Conservation (phyloP, 768 basidiomycete genomes). For the Boletus pseudo-olivaceus region DNA sequence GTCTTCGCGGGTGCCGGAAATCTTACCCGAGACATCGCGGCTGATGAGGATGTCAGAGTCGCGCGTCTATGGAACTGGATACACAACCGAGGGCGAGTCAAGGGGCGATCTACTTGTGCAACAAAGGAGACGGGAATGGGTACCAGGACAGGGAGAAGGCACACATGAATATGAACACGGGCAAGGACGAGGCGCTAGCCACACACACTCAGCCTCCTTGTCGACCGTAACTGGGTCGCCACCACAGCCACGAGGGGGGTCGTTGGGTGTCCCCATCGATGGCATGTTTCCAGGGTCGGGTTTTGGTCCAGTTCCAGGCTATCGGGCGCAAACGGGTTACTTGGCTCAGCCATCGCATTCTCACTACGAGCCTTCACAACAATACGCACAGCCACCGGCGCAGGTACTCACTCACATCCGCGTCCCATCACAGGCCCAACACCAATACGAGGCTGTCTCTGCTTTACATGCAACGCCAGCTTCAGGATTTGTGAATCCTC, state of each 20-base stretch:
- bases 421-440: slow-evolving; percentile 7
- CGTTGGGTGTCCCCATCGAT: background rate
- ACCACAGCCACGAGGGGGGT: slow-evolving; percentile 3
- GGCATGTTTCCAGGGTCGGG: background rate
- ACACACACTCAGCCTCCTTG: slow-evolving; percentile 23
- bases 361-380: slow-evolving; percentile 8
- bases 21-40: background rate
- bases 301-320: background rate
- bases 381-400: slow-evolving; percentile 7
- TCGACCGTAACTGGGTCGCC: slow-evolving; percentile 25
- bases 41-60: background rate
- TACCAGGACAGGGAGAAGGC: background rate
- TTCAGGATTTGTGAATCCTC: background rate
- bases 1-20: slow-evolving; percentile 10
- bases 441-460: slow-evolving; percentile 2
- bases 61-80: background rate
- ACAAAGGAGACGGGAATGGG: background rate
- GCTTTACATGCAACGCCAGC: background rate
- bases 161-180: background rate
- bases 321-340: slow-evolving; percentile 1
- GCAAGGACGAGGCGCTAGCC: background rate
- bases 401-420: background rate
- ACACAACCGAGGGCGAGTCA: background rate
- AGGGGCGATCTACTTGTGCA: background rate
- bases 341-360: background rate